Base-by-base conservation (phyloP, 768 basidiomycete species). In the Phylloporus rhodoxanthus region DNA sequence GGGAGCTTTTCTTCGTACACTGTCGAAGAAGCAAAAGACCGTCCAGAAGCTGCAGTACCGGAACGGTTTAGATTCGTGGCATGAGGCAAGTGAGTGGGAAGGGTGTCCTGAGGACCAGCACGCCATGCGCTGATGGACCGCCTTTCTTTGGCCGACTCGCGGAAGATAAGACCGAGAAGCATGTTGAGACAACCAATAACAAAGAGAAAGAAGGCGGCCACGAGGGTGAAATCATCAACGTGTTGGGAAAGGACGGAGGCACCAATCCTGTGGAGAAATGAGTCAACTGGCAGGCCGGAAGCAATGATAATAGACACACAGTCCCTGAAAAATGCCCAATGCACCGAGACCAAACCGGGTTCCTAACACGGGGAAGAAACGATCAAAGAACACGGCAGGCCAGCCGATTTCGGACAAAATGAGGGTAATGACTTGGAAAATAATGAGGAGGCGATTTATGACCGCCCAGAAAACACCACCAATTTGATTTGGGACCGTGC, bases 381-480 rank as follows among this genome's bases (percentile, higher is more conserved):
- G 79, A 63, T 81, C 75, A 69, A 95, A 95, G 75, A 91, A 87
- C 26, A 72, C 63, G 8, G 77, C 68, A 10, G 90, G 90, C 79
- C 89, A 87, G 54, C 87, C 82, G 51, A 92, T 54, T 68, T 96
- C 93, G 48, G 91, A 87, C 50, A 92, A 51, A 53, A 92, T 68
- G 60, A 95, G 82, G 28, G 91, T 74, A 59, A 92, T 66, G 52
- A 85, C 79, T 72, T 93, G 87, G 67, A 87, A 83, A 53, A 92
- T 80, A 66, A 95, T 90, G 66, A 95, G 79, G 48, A 95, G 76
- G 52, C 89, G 77, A 68, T 91, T 90, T 54, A 94, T 72, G 53
- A 95, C 82, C 5, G 89, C 87, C 88, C 91, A 96, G 70, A 96
- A 95, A 8, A 81, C 79, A 23, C 92, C 92, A 17, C 88, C 92